A percentile compares a stretch with the other conserved stretches of the same genome.
Conservation (phyloP, 1,284 basidiomycete genomes). For the Trametes sp. region DNA sequence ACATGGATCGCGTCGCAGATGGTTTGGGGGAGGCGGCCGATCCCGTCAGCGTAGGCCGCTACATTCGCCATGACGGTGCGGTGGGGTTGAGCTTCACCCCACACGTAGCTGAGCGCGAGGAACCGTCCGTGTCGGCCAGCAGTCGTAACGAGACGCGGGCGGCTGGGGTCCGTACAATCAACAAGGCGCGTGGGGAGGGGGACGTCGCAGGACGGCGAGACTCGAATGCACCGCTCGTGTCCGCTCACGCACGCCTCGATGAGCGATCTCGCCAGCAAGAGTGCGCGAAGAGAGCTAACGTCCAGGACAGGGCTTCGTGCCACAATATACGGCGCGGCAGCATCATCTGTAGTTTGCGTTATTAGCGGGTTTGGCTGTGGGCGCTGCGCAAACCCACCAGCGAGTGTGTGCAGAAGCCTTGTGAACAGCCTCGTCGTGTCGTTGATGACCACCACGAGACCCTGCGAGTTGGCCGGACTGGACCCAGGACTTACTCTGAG, state of each 20-base stretch:
- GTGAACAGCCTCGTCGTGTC: not conserved
- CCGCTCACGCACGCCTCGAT: not conserved
- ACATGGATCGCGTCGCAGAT: conserved; percentile 8
- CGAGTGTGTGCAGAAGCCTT: not conserved
- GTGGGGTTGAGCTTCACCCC: not conserved
- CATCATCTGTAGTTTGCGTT: not conserved
- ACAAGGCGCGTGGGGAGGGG: not conserved
- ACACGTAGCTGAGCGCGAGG: not conserved
- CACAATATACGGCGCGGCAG: not conserved
- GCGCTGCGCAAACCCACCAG: not conserved
- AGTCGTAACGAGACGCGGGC: not conserved
- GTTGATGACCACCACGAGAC: no score
- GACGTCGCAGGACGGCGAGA: not conserved
- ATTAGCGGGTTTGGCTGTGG: no score
- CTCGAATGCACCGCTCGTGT: not conserved
- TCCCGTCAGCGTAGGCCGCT: not conserved
- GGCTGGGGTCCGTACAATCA: not conserved
- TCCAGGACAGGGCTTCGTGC: not conserved
- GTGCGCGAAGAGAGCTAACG: not conserved
- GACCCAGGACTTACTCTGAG: no score
- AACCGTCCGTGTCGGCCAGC: not conserved
- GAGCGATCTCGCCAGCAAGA: not conserved
- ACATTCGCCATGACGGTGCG: not conserved
- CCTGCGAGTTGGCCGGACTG: no score
- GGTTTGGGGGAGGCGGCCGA: conserved; percentile 4